phyloP scores from a whole-genome alignment of 2,329 filamentous ascomycete genomes.

The Verticillium albo-atrum region DNA sequence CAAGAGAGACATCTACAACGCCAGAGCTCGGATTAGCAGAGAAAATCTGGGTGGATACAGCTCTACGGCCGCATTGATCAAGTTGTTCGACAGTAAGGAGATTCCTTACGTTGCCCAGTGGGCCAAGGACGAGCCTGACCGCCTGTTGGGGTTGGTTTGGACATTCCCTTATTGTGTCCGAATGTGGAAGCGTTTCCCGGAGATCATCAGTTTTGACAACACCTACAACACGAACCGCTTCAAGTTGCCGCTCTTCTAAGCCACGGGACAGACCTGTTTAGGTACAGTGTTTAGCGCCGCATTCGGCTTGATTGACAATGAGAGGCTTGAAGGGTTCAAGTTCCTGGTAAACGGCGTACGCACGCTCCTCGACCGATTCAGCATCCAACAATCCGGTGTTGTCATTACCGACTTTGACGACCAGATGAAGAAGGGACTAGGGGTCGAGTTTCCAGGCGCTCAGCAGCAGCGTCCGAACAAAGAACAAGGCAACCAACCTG shows the following conservation, averaged over 20 bases:
- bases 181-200: slow-evolving; percentile 12
- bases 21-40: slow-evolving; percentile 5
- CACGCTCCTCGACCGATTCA: not conserved
- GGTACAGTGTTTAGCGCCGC: not conserved
- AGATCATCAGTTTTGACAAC: slow-evolving; percentile 11
- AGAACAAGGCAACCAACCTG: too few species aligned
- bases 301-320: slow-evolving; percentile 4
- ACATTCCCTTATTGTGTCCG: slow-evolving; percentile 7
- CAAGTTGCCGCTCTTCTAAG: slow-evolving; percentile 6
- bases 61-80: slow-evolving; percentile 12
- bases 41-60: slow-evolving; percentile 11
- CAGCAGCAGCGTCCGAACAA: not conserved
- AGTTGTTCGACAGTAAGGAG: slow-evolving; percentile 11
- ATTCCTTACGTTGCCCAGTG: slow-evolving; percentile 13
- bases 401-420: slow-evolving; percentile 4
- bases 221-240: slow-evolving; percentile 11
- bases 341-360: not conserved
- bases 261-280: not conserved
- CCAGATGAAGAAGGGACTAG: slow-evolving; percentile 1
- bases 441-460: not conserved
- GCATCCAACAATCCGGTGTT: not conserved
- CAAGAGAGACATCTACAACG: slow-evolving; percentile 13
- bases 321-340: not conserved
- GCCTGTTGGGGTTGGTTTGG: slow-evolving; percentile 11
- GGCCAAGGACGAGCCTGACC: slow-evolving; percentile 7